Evolutionary conservation across 1,284 basidiomycete species (phyloP).

Genomic region (Cutaneotrichosporon sp.): DNA sequence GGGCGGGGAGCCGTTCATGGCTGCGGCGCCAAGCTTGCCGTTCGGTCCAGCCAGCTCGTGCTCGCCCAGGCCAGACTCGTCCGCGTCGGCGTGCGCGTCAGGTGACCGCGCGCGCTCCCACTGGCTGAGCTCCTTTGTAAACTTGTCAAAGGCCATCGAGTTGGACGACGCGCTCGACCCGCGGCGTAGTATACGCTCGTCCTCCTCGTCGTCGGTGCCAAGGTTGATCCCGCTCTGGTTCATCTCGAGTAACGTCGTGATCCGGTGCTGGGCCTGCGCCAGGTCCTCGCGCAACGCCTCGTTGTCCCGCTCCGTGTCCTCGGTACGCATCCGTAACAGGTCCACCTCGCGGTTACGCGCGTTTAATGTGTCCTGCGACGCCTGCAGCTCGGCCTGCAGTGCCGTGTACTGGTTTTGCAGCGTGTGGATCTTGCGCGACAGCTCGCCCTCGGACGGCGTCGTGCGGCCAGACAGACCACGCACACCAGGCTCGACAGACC

Average conservation of each 20-base stretch:
- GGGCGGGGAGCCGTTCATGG: not conserved
- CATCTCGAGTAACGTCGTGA: constrained; percentile 42
- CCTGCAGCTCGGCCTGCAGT: constrained; percentile 67
- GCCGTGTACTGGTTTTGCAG: constrained; percentile 66
- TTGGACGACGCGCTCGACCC: constrained; percentile 25
- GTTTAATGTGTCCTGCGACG: constrained; percentile 72
- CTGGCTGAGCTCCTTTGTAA: constrained; percentile 45
- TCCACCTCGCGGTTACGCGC: constrained; percentile 68
- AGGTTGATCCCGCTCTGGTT: constrained; percentile 23
- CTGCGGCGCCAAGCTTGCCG: not conserved
- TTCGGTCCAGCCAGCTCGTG: not conserved
- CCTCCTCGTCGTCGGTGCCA: constrained; percentile 28
- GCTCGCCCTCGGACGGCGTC: constrained; percentile 61
- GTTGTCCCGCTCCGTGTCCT: constrained; percentile 41
- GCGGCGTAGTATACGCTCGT: constrained; percentile 15
- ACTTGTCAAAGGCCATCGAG: constrained; percentile 45
- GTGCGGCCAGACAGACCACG: constrained; percentile 68
- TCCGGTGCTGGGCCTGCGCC: constrained; percentile 61
- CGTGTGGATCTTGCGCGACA: constrained; percentile 63
- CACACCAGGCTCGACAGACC: constrained; percentile 53
- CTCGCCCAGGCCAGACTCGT: not conserved
- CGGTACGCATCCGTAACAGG: constrained; percentile 44
- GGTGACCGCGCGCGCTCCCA: constrained; percentile 43
- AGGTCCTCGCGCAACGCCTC: constrained; percentile 64
- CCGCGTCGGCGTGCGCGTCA: constrained; percentile 5